Conservation (phyloP, 306 rosid species). For the Abrus pulchellus region DNA sequence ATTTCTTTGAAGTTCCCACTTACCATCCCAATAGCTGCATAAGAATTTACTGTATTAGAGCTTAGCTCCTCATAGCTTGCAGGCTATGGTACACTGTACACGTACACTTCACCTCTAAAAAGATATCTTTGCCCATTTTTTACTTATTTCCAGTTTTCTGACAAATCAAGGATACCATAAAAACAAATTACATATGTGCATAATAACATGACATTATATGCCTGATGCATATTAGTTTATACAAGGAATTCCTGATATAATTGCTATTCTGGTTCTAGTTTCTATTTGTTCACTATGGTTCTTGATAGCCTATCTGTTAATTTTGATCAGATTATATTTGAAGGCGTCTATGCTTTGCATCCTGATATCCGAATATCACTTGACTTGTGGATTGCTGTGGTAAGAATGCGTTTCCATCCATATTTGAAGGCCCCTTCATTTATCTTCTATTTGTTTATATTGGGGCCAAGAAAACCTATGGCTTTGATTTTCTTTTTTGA, state of each 20-base stretch:
- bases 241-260: slow-evolving; percentile 42
- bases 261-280: slow-evolving; percentile 39
- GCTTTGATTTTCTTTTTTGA: slow-evolving; percentile 42
- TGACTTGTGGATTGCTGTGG: slow-evolving; percentile 97
- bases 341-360: slow-evolving; percentile 99
- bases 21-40: slow-evolving; percentile 32
- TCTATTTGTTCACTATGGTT: slow-evolving; percentile 35
- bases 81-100: not conserved
- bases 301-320: slow-evolving; percentile 40
- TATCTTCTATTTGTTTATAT: slow-evolving; percentile 23
- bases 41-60: slow-evolving; percentile 30
- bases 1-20: slow-evolving; percentile 14
- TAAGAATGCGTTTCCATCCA: slow-evolving; percentile 60
- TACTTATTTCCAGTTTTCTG: slow-evolving; percentile 33
- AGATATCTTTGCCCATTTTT: slow-evolving; percentile 24
- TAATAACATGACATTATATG: slow-evolving; percentile 21
- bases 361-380: slow-evolving; percentile 92
- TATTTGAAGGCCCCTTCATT: slow-evolving; percentile 20
- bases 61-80: slow-evolving; percentile 35
- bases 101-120: slow-evolving; percentile 23
- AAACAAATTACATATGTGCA: slow-evolving; percentile 27
- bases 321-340: slow-evolving; percentile 85
- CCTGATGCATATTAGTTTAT: slow-evolving; percentile 31
- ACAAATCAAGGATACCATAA: slow-evolving; percentile 35
- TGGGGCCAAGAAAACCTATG: slow-evolving; percentile 37